These are phyloP conservation scores for Hypomyces rosellus DNA, from an alignment of 2,329 filamentous ascomycete genomes.

Conservation along the genomic window DNA sequence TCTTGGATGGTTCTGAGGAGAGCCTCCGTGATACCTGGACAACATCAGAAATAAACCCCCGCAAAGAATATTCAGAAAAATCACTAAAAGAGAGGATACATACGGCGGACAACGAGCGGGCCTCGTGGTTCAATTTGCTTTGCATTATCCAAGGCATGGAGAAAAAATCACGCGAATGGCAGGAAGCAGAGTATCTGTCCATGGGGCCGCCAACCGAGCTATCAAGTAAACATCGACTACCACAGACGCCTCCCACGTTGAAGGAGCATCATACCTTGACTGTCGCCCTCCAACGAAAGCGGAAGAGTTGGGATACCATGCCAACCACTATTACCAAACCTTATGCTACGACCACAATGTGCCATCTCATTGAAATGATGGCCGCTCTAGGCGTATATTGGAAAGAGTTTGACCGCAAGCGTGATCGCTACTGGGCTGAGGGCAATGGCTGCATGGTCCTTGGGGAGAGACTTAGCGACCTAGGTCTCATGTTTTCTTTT, in stretches of 20 bases:
- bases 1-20: constrained; percentile 31
- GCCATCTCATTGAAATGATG: constrained; percentile 48
- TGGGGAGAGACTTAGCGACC: constrained; percentile 39
- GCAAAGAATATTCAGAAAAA: constrained; percentile 19
- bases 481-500: constrained; percentile 51
- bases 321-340: constrained; percentile 40
- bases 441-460: constrained; percentile 49
- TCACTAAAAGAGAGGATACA: constrained; percentile 35
- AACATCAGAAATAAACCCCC: constrained; percentile 24
- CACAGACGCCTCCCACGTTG: constrained; percentile 20
- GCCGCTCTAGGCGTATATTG: constrained; percentile 51
- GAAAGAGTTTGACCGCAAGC: constrained; percentile 49
- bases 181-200: constrained; percentile 26
- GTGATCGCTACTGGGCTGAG: constrained; percentile 47
- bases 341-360: constrained; percentile 50
- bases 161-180: constrained; percentile 41
- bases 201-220: constrained; percentile 15
- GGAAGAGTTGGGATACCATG: constrained; percentile 48
- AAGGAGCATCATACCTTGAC: constrained; percentile 33
- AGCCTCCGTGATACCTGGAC: constrained; percentile 32
- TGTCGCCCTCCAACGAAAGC: constrained; percentile 41
- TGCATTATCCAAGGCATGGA: constrained; percentile 46
- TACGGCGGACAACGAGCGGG: constrained; percentile 51
- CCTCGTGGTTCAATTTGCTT: constrained; percentile 48
- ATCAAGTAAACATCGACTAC: constrained; percentile 16